Evolutionary conservation across 1,284 basidiomycete genomes (phyloP).

Genomic region (Neolentinus lepideus): DNA sequence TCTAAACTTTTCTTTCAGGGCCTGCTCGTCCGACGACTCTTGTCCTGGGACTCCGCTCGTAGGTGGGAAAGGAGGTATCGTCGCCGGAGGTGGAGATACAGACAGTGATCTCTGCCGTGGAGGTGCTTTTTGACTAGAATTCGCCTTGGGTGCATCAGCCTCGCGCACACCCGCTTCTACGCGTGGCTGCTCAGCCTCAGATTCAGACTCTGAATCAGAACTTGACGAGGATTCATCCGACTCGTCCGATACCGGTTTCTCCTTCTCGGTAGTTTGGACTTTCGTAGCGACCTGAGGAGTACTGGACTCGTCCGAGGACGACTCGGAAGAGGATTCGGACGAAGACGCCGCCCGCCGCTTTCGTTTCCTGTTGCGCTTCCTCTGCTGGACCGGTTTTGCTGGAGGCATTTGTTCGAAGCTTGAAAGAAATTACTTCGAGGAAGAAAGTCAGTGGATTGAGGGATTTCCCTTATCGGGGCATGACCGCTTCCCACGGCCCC

Average conservation of each 20-base stretch:
- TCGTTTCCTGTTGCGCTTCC: conserved; percentile 31
- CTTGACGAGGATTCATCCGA: conserved; percentile 16
- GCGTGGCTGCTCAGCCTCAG: conserved; percentile 11
- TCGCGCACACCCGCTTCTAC: conserved; percentile 4
- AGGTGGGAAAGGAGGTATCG: conserved; percentile 49
- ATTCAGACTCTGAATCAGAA: conserved; percentile 15
- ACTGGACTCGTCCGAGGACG: conserved; percentile 12
- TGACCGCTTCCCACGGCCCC: too few species aligned
- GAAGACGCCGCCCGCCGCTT: conserved; percentile 32
- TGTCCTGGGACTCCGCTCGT: conserved; percentile 17
- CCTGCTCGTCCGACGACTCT: conserved; percentile 33
- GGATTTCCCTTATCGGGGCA: too few species aligned
- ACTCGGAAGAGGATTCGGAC: conserved; percentile 21
- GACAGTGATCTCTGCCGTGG: conserved; percentile 28
- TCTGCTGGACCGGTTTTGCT: conserved; percentile 14
- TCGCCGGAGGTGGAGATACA: conserved; percentile 43
- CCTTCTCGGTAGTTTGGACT: conserved; percentile 6
- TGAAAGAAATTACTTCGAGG: too few species aligned
- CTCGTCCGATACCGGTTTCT: conserved; percentile 11
- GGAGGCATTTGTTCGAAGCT: conserved; percentile 1
- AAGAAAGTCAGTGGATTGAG: too few species aligned
- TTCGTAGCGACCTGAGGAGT: conserved; percentile 6
- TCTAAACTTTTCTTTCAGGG: conserved; percentile 56
- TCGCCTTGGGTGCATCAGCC: conserved; percentile 7
- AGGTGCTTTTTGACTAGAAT: conserved; percentile 2